These are phyloP conservation scores for Geranium incanum DNA, from an alignment of 441 rosid species.

Conservation along the genomic window DNA sequence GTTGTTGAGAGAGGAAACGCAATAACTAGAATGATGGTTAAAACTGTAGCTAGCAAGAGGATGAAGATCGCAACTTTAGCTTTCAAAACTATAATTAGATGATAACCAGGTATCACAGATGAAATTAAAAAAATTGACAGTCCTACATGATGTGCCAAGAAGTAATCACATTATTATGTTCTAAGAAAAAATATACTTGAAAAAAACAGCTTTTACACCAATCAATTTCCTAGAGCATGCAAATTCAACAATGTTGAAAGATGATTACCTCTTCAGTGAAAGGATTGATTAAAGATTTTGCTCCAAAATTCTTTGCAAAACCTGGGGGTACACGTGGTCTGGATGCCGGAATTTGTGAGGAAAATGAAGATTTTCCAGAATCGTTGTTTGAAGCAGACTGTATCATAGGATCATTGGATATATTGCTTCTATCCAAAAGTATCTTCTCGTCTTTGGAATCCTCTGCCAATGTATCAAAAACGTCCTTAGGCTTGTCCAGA, in stretches of 20 bases:
- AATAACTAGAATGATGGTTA: conserved; percentile 3
- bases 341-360: conserved; percentile 49
- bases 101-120: background rate
- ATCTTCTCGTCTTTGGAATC: conserved; percentile 57
- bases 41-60: background rate
- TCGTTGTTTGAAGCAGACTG: conserved; percentile 26
- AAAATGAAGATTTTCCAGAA: conserved; percentile 37
- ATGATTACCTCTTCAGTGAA: conserved; percentile 46
- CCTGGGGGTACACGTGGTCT: conserved; percentile 99
- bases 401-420: conserved; percentile 32
- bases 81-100: background rate
- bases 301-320: conserved; percentile 52
- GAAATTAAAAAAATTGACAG: background rate
- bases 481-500: conserved; percentile 50
- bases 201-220: background rate
- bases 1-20: background rate
- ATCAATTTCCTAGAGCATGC: conserved; percentile 11
- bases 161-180: too few relatives aligned
- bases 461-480: conserved; percentile 56
- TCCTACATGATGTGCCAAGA: background rate
- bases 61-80: background rate
- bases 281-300: conserved; percentile 37
- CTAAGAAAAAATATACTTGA: background rate
- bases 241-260: conserved; percentile 9
- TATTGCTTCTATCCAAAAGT: conserved; percentile 34